These are phyloP conservation scores for Aspergillus sp. DNA, from an alignment of 2,329 filamentous ascomycete genomes.

Conservation along the genomic window DNA sequence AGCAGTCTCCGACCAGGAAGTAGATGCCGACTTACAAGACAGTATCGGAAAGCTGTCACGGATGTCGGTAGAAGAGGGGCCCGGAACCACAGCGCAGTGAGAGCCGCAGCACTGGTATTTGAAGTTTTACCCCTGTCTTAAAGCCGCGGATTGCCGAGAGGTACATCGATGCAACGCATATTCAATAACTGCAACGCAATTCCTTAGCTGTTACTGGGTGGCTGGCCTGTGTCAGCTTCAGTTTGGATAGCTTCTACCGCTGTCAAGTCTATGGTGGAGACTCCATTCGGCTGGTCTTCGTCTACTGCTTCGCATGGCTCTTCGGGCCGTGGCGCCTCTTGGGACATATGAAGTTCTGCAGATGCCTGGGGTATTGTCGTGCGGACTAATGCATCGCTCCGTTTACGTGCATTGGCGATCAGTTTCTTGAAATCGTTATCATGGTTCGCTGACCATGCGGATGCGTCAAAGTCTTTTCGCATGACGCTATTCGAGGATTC, in stretches of 20 bases:
- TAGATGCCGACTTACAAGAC: conserved; percentile 35
- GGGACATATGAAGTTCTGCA: conserved; percentile 3
- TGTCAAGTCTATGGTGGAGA: conserved; percentile 1
- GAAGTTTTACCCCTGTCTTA: background rate
- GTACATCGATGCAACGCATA: no score
- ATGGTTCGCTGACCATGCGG: conserved; percentile 71
- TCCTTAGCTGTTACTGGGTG: conserved; percentile 7
- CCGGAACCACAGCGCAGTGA: conserved; percentile 22
- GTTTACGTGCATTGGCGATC: conserved; percentile 70
- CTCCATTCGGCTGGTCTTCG: background rate
- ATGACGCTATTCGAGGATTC: conserved; percentile 54
- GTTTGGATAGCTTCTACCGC: background rate
- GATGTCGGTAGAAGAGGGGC: conserved; percentile 40
- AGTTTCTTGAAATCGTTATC: conserved; percentile 73
- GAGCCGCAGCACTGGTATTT: background rate
- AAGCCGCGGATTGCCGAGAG: background rate
- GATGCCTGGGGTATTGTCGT: conserved; percentile 25
- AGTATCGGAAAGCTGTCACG: conserved; percentile 39
- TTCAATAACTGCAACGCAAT: no score
- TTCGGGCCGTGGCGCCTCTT: conserved; percentile 1
- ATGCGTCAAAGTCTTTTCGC: conserved; percentile 83
- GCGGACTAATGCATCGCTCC: conserved; percentile 34
- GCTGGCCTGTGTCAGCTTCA: background rate
- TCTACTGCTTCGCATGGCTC: conserved; percentile 1
- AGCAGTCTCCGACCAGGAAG: conserved; percentile 21